These are phyloP conservation scores for Solanum hybrid DNA, from an alignment of 305 asterid species.

Conservation along the genomic window DNA sequence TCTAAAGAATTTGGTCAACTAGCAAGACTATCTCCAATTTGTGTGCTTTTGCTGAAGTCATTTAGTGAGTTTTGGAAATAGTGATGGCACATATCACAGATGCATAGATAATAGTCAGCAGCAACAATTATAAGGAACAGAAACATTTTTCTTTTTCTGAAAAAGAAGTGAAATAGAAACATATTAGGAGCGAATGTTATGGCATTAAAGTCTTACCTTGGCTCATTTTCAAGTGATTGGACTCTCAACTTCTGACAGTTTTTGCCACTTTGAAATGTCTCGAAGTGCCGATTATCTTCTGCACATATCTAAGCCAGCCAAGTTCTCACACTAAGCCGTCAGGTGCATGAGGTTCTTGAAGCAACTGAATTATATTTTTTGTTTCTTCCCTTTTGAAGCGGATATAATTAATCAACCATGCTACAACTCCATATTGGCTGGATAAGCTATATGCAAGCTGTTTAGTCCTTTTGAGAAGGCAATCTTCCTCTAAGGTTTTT, in stretches of 20 bases:
- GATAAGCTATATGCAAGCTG: neutral
- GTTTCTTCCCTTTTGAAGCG: neutral
- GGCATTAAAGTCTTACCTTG: neutral
- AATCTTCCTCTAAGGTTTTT: neutral
- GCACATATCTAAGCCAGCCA: neutral
- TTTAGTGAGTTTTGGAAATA: neutral
- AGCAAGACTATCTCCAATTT: neutral
- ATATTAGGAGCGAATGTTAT: neutral
- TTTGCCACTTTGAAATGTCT: neutral
- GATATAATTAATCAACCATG: neutral
- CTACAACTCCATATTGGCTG: neutral
- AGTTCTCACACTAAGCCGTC: neutral
- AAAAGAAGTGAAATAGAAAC: neutral
- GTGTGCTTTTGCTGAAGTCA: neutral
- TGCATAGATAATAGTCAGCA: neutral
- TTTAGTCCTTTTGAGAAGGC: neutral
- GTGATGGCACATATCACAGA: neutral
- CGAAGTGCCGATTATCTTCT: neutral
- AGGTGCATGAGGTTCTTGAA: constrained; percentile 2
- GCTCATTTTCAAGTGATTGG: neutral
- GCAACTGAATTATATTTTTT: neutral
- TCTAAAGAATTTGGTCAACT: neutral
- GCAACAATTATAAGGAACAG: neutral
- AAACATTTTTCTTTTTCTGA: neutral
- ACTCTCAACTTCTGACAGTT: neutral